Percentiles rank a stretch among this genome's conserved stretches.
These are phyloP conservation scores for Yamadazyma atlantica DNA, from an alignment of 1,139 yeast genomes.

Conservation along the genomic window DNA sequence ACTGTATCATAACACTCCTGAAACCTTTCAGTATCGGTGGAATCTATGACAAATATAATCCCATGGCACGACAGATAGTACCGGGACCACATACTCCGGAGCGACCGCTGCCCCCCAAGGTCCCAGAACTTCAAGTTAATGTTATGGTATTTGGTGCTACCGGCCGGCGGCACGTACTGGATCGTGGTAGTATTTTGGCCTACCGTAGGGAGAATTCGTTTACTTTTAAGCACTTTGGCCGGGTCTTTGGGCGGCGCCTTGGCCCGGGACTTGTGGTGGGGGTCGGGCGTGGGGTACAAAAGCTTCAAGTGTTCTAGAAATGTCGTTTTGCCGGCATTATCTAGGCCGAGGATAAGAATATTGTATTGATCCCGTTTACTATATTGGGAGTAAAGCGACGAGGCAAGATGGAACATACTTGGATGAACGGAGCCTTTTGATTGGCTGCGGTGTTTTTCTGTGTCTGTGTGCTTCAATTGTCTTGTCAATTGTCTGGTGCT, in stretches of 20 bases:
- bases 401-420: constrained; percentile 47
- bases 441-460: no score
- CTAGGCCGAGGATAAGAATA: constrained; percentile 82
- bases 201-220: constrained; percentile 47
- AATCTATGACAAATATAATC: constrained; percentile 86
- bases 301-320: constrained; percentile 46
- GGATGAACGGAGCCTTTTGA: background rate
- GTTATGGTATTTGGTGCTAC: constrained; percentile 41
- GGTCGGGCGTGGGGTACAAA: constrained; percentile 32
- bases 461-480: background rate
- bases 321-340: constrained; percentile 92
- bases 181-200: constrained; percentile 64
- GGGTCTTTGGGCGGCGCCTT: constrained; percentile 23
- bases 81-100: constrained; percentile 83
- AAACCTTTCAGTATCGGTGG: constrained; percentile 79
- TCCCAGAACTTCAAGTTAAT: constrained; percentile 86
- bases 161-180: constrained; percentile 32
- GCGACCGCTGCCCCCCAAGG: constrained; percentile 86
- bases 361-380: constrained; percentile 50
- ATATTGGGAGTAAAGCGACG: constrained; percentile 47
- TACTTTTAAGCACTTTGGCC: constrained; percentile 28
- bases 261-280: constrained; percentile 7
- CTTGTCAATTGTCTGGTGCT: no score
- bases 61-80: constrained; percentile 89
- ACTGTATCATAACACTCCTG: constrained; percentile 78